Base-by-base conservation (phyloP, 768 basidiomycete species). In the Kwoniella bestiolae region DNA sequence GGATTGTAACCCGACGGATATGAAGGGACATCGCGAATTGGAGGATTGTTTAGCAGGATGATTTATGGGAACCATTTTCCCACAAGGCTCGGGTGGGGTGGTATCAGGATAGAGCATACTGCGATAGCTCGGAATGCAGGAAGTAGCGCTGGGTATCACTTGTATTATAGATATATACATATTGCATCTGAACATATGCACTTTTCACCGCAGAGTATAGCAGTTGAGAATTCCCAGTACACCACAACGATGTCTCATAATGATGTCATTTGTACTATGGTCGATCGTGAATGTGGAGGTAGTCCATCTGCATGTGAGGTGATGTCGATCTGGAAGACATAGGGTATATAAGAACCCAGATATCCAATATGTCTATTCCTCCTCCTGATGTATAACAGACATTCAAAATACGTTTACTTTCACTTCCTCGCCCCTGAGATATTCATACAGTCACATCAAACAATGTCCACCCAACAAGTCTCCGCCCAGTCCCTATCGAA, bases 241-340 rank as follows among this genome's bases (percentile, higher is more conserved):
- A n/a, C n/a, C n/a, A n/a, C n/a, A n/a, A 41, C 8, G 12, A 11
- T 41, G 28, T 35, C 31, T 34, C 28, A 29, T 11, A 32, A 59
- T 65, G 63, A 65, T 65, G 63, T 65, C 63, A 65, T 65, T 57
- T 34, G 8, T 26, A 46, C 21, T 32, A 23, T 0, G 12, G 28
- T 53, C 63, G 63, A 65, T 65, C 56, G 63, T 46, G 7, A 35
- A 49, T 8, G 63, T 65, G 63, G 63, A 65, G 63, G 63, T 52
- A 25, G 63, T 65, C 63, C 63, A 59, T 65, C 56, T 47, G n/a
- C n/a, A n/a, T 6, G 25, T 23, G 23, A 23, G 18, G 14, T 26
- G 29, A 31, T 28, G 28, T 9, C 55, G 55, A 56, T 56, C 34
- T 56, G 16, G 5, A 38, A 18, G 12, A 41, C 12, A 29, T 45